Percentiles rank a stretch among this genome's conserved stretches.
These are phyloP conservation scores for Quercus wislizeni DNA, from an alignment of 306 rosid species.

Conservation along the genomic window DNA sequence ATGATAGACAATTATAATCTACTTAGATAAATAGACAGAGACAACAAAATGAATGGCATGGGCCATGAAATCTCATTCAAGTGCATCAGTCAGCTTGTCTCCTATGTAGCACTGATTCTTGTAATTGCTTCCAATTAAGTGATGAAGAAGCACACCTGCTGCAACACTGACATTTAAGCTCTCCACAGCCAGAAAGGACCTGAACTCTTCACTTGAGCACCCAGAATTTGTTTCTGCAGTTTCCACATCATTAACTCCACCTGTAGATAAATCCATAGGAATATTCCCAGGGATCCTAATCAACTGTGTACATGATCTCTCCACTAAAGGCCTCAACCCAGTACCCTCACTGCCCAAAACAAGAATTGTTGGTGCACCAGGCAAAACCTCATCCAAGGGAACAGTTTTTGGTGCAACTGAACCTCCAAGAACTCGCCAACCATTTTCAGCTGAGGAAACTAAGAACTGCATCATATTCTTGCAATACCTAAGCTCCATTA, in stretches of 20 bases:
- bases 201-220: slow-evolving; percentile 56
- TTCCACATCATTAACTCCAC: slow-evolving; percentile 43
- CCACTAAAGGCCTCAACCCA: slow-evolving; percentile 92
- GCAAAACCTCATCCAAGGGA: slow-evolving; percentile 55
- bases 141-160: slow-evolving; percentile 96
- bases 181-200: slow-evolving; percentile 87
- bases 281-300: slow-evolving; percentile 68
- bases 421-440: slow-evolving; percentile 89
- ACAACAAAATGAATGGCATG: not conserved
- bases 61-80: slow-evolving; percentile 29
- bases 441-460: slow-evolving; percentile 80
- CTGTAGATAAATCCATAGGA: slow-evolving; percentile 35
- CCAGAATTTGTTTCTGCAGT: slow-evolving; percentile 25
- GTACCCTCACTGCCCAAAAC: slow-evolving; percentile 96
- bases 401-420: slow-evolving; percentile 74
- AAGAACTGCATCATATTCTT: slow-evolving; percentile 97
- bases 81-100: slow-evolving; percentile 21
- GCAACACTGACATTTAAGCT: slow-evolving; percentile 97
- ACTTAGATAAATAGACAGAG: not conserved
- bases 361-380: slow-evolving; percentile 77
- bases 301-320: slow-evolving; percentile 84
- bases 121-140: slow-evolving; percentile 54
- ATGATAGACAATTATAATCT: not conserved
- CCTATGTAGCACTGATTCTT: slow-evolving; percentile 19
- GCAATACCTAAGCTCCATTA: slow-evolving; percentile 88